A percentile compares a stretch with the other conserved stretches of the same genome.
Evolutionary conservation across 345 rosid species (phyloP).

Genomic region (Rhodamnia argentea): DNA sequence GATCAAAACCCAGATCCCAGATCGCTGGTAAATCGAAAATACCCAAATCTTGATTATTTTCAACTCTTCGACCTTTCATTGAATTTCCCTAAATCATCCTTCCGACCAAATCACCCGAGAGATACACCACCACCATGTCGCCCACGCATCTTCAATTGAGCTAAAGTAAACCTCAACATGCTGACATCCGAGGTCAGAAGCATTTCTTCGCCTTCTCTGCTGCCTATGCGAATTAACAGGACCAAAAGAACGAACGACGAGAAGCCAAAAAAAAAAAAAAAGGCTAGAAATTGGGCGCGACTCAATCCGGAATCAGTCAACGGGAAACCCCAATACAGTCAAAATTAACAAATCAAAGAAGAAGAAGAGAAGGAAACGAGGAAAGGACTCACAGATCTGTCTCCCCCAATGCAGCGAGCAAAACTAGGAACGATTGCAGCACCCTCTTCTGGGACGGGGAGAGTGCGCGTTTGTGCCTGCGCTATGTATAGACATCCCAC

Average conservation of each 20-base stretch:
- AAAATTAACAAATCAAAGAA: background rate
- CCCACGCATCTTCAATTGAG: background rate
- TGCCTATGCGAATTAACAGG: background rate
- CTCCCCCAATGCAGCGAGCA: background rate
- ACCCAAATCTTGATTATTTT: background rate
- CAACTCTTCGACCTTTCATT: background rate
- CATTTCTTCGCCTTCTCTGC: background rate
- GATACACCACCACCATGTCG: background rate
- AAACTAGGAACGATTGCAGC: background rate
- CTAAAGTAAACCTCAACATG: background rate
- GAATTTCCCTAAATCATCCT: background rate
- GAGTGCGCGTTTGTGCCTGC: background rate
- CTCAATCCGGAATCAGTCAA: background rate
- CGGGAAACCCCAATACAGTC: background rate
- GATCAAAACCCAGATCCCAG: background rate
- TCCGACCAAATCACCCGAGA: background rate
- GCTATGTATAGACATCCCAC: background rate
- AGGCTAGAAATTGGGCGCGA: background rate
- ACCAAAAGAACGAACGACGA: background rate
- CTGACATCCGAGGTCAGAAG: background rate
- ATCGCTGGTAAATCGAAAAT: background rate
- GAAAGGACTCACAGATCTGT: background rate
- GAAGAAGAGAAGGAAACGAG: background rate
- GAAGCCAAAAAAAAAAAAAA: background rate
- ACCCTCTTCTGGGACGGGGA: background rate